Percentiles rank a stretch among this genome's conserved stretches.
These are phyloP conservation scores for Aspergillus ochraceus DNA, from an alignment of 2,329 filamentous ascomycete species.

Conservation along the genomic window DNA sequence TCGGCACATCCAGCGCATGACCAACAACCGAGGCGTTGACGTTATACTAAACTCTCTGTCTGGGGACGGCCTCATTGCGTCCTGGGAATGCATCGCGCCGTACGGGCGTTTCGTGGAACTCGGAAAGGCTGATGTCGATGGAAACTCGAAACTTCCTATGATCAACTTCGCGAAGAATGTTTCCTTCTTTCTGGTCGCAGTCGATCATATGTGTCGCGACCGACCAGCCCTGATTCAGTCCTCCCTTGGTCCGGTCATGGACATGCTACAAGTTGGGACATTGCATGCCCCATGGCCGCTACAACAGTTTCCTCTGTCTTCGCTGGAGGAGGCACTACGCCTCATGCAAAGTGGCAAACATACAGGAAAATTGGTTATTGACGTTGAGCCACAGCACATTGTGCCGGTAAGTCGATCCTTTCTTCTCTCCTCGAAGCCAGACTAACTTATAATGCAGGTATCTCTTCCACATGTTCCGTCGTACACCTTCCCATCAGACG, in stretches of 20 bases:
- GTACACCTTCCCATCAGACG: conserved; percentile 3
- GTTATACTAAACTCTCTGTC: not conserved
- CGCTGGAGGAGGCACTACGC: no score
- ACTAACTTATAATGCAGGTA: not conserved
- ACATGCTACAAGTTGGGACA: no score
- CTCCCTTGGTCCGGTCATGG: not conserved
- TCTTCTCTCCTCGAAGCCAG: no score
- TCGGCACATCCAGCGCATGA: conserved; percentile 16
- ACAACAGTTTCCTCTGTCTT: no score
- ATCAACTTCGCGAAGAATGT: conserved; percentile 11
- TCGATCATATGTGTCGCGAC: conserved; percentile 1
- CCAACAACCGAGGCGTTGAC: conserved; percentile 24
- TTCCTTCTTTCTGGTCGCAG: conserved; percentile 10
- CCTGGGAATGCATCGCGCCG: not conserved
- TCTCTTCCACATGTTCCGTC: not conserved
- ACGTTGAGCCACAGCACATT: no score
- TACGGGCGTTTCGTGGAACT: conserved; percentile 19
- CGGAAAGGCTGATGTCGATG: conserved; percentile 10
- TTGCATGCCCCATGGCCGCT: no score
- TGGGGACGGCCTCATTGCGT: not conserved
- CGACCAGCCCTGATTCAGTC: not conserved
- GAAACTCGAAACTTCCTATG: conserved; percentile 17
- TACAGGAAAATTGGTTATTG: no score
- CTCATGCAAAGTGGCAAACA: no score
- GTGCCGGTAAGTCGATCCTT: no score